A percentile compares a stretch with the other conserved stretches of the same genome.
phyloP scores from a whole-genome alignment of 2,329 filamentous ascomycete genomes.

The Nectriaceae sp. region DNA sequence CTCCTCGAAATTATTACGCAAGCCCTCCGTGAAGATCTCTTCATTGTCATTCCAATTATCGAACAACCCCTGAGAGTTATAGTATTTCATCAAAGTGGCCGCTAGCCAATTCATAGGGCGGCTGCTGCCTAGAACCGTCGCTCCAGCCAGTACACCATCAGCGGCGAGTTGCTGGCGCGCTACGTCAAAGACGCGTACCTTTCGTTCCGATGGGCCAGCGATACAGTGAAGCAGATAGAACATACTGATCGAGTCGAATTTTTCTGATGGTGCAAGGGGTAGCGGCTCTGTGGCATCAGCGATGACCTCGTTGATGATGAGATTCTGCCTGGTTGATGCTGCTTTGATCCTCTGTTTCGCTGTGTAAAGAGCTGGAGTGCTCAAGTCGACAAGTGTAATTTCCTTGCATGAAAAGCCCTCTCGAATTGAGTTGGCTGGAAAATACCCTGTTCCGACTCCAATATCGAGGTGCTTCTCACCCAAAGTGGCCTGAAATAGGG shows the following conservation, averaged over 20 bases:
- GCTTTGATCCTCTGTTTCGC: conserved; percentile 27
- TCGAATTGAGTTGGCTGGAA: conserved; percentile 33
- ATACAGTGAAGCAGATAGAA: conserved; percentile 31
- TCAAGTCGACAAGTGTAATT: conserved; percentile 41
- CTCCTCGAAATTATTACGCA: conserved; percentile 38
- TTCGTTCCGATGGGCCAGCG: conserved; percentile 18
- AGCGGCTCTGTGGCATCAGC: conserved; percentile 39
- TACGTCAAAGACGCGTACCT: conserved; percentile 18
- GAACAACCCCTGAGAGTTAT: conserved; percentile 40
- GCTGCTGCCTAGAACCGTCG: conserved; percentile 23
- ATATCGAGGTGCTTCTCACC: conserved; percentile 40
- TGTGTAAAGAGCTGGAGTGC: conserved; percentile 31
- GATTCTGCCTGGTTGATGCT: conserved; percentile 13
- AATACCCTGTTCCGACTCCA: conserved; percentile 42
- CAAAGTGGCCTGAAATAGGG: conserved; percentile 37
- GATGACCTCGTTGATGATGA: conserved; percentile 32
- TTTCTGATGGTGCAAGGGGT: conserved; percentile 19
- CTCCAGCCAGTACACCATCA: conserved; percentile 25
- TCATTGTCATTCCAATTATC: conserved; percentile 40
- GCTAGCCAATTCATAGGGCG: conserved; percentile 16
- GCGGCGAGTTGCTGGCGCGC: conserved; percentile 15
- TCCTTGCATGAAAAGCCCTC: conserved; percentile 16
- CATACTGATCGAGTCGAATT: conserved; percentile 41
- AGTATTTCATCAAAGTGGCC: conserved; percentile 27
- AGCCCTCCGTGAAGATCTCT: conserved; percentile 34